Evolutionary conservation across 805 yeast genomes (phyloP), one percentile per base, ranked within the genome.

Genomic region (Starmerella potacharoeniae): DNA sequence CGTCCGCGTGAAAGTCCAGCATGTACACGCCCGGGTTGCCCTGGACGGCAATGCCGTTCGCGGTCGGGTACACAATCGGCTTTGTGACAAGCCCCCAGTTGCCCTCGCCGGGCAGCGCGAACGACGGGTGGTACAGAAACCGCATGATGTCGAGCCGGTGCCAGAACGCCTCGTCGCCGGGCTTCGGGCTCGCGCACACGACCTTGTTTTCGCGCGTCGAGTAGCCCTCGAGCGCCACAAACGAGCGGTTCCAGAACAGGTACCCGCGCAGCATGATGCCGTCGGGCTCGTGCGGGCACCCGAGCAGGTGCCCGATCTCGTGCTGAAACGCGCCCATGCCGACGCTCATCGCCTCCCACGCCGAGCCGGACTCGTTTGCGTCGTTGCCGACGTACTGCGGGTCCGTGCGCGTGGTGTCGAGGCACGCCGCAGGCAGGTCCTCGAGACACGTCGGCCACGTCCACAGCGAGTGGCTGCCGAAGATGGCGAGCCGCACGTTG

Each of bases 271-370:
- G 70, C 97, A 91, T 93, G 31, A 91, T 84, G 17, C 97, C 97
- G 60, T 76, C 73, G 13, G 82, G 85, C 68, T 89, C 93, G 69
- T 91, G 97, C 0, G 97, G 97, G 60, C 91, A 85, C 0, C 96
- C 96, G 43, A 91, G 73, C 31, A 80, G 71, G 67, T 91, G 97
- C 1, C 98, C 97, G 51, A 91, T 83, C 66, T 91, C 97, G 68
- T 91, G 97, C 84, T 90, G 76, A 63, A 89, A 90, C 0, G 97
- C 97, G 46, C 98, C 97, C 62, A 86, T 66, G 1, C 96, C 86
- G 39, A 91, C 77, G 57, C 85, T 84, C 46, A 85, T 70, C 64
- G 95, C 85, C 69, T 91, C 97, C 96, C 96, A 93, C 54, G 83
- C 77, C 1, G 95, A 77, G 0, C 93, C 85, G 67, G 95, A 84